Conservation (phyloP, 2,329 filamentous ascomycete species). For the Cladophialophora chaetospira region DNA sequence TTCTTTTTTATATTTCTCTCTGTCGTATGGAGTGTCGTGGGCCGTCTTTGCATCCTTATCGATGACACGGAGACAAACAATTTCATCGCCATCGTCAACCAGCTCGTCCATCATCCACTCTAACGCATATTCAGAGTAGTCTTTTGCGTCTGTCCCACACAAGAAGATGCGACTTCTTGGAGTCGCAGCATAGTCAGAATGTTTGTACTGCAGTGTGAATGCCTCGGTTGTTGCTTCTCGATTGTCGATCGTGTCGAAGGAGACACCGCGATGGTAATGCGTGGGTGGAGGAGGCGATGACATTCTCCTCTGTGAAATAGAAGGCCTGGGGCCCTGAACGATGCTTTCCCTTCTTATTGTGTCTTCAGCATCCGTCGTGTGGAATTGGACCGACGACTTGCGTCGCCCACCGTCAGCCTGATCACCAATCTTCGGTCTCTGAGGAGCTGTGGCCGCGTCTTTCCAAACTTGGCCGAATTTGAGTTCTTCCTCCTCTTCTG, state of each 20-base stretch:
- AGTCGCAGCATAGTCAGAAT: slow-evolving; percentile 79
- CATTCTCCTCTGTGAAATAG: slow-evolving; percentile 32
- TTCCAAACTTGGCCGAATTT: slow-evolving; percentile 32
- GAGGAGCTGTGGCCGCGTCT: slow-evolving; percentile 23
- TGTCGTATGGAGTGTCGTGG: slow-evolving; percentile 61
- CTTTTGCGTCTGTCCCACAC: slow-evolving; percentile 86
- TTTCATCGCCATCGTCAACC: slow-evolving; percentile 89
- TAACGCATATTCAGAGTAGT: slow-evolving; percentile 88
- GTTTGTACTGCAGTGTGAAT: slow-evolving; percentile 80
- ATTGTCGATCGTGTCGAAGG: slow-evolving; percentile 73
- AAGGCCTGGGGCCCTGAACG: slow-evolving; percentile 25
- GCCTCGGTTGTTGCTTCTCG: slow-evolving; percentile 70
- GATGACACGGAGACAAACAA: slow-evolving; percentile 85
- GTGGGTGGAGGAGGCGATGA: slow-evolving; percentile 48
- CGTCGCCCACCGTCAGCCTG: slow-evolving; percentile 21
- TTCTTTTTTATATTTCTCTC: slow-evolving; percentile 72
- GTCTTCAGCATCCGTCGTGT: slow-evolving; percentile 31
- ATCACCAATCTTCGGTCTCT: slow-evolving; percentile 17
- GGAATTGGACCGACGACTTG: slow-evolving; percentile 34
- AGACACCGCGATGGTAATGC: slow-evolving; percentile 67
- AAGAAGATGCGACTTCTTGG: slow-evolving; percentile 85
- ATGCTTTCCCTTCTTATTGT: slow-evolving; percentile 33
- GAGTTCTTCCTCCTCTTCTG: slow-evolving; percentile 30
- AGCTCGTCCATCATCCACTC: slow-evolving; percentile 92
- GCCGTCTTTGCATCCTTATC: slow-evolving; percentile 77